phyloP scores from a whole-genome alignment of 108 stramenopile species.

The Hondaea fermentalgiana region DNA sequence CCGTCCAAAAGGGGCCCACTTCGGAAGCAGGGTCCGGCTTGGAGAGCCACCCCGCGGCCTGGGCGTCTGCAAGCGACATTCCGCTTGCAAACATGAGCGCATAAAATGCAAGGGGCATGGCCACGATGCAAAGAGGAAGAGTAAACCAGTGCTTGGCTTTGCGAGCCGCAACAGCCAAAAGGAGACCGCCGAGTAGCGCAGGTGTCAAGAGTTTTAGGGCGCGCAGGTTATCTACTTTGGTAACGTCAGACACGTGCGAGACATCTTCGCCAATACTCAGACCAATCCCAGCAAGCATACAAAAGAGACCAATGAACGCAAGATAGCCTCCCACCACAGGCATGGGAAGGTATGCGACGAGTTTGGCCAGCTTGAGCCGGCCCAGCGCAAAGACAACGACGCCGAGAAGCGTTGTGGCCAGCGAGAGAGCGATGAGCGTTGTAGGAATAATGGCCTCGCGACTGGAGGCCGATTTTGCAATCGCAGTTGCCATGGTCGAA shows the following conservation, averaged over 20 bases:
- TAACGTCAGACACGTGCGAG: slow-evolving; percentile 53
- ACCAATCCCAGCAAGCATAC: slow-evolving; percentile 75
- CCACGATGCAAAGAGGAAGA: slow-evolving; percentile 68
- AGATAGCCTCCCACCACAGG: slow-evolving; percentile 94
- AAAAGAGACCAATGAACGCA: slow-evolving; percentile 94
- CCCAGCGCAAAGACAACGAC: slow-evolving; percentile 68
- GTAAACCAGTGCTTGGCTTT: neutral
- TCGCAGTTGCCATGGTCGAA: slow-evolving; percentile 64
- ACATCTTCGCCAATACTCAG: slow-evolving; percentile 62
- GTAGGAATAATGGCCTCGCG: neutral
- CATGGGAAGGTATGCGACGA: slow-evolving; percentile 80
- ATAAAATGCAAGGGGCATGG: slow-evolving; percentile 72
- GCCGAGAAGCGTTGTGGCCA: slow-evolving; percentile 72
- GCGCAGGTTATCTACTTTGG: slow-evolving; percentile 39
- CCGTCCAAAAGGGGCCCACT: neutral
- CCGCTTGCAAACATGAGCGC: slow-evolving; percentile 47
- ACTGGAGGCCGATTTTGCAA: slow-evolving; percentile 41
- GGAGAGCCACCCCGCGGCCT: neutral
- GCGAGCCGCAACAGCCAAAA: neutral
- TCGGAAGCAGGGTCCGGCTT: neutral
- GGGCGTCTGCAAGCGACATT: slow-evolving; percentile 18
- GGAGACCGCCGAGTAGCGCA: neutral
- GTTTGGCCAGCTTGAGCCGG: slow-evolving; percentile 65
- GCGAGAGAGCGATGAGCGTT: slow-evolving; percentile 41
- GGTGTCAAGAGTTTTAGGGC: neutral